Base-by-base conservation (phyloP, 345 rosid species). In the Excoecaria agallocha region DNA sequence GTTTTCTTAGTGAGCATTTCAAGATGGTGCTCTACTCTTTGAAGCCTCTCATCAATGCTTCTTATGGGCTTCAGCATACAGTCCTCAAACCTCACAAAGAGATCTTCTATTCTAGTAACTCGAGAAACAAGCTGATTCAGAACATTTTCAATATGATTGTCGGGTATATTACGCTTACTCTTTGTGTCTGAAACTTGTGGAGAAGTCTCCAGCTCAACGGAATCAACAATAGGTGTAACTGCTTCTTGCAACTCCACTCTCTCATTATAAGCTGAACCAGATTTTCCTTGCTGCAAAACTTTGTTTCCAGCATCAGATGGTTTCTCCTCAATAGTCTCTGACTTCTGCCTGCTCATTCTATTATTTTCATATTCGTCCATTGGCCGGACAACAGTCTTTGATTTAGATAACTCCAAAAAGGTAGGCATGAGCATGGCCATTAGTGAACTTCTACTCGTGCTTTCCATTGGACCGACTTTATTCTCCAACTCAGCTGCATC, bases 401-500 rank as follows among this genome's bases (percentile, higher is more conserved):
- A 75, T 82, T 81, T 87, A 56, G 97, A 88, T 51, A 92, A 77
- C 84, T 94, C 95, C 82, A 88, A 52, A 65, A 94, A 75, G 51
- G 92, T 64, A 41, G 98, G 98, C 88, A 89, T 79, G 80, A 87
- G 88, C 98, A 94, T 92, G 35, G 97, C 88, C 88, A 92, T 83
- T 66, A 86, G 79, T 25, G 95, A 86, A 84, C 74, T 86, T 80
- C 89, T 86, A 35, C 85, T 76, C 52, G 86, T 63, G 74, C 76
- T 84, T 75, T 78, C 90, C 43, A 30, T 50, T 72, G 78, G 82
- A 78, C 68, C 77, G 25, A 60, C 88, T 79, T 79, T 74, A 69
- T 57, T 72, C 52, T 88, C 90, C 70, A 76, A 54, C 76, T 77
- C 82, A 68, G 55, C 77, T 70, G 72, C 52, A 68, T 88, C 89